Conservation (phyloP, 805 yeast genomes). For the Barnettozyma californica region DNA sequence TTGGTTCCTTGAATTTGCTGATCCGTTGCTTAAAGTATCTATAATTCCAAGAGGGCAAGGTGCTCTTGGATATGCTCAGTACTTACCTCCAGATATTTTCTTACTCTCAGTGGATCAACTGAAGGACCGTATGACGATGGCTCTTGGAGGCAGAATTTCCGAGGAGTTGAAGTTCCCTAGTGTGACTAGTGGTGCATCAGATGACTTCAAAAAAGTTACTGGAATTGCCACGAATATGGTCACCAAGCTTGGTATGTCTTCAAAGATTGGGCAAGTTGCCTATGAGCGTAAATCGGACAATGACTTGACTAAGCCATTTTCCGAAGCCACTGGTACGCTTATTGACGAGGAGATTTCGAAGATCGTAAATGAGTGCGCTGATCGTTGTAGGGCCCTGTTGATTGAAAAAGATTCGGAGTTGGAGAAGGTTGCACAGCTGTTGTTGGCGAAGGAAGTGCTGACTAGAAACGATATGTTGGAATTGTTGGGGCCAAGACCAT, state of each 20-base stretch:
- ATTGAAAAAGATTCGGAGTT: constrained; percentile 56
- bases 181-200: constrained; percentile 89
- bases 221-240: constrained; percentile 89
- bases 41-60: constrained; percentile 97
- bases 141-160: constrained; percentile 87
- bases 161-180: constrained; percentile 85
- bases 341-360: constrained; percentile 81
- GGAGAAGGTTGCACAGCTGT: constrained; percentile 67
- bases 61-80: constrained; percentile 96
- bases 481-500: constrained; percentile 71
- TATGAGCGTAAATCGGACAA: constrained; percentile 63
- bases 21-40: constrained; percentile 90
- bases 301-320: constrained; percentile 80
- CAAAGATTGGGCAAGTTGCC: constrained; percentile 62
- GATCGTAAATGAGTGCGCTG: constrained; percentile 64
- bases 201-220: constrained; percentile 89
- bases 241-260: constrained; percentile 82
- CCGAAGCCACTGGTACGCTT: constrained; percentile 75
- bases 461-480: constrained; percentile 79
- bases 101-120: constrained; percentile 72
- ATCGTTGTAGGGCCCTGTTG: constrained; percentile 51
- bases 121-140: constrained; percentile 85
- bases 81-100: constrained; percentile 85
- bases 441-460: constrained; percentile 65
- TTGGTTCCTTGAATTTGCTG: constrained; percentile 88